These are phyloP conservation scores for Debaryomyces sp. DNA, from an alignment of 1,139 yeast species.

Conservation along the genomic window DNA sequence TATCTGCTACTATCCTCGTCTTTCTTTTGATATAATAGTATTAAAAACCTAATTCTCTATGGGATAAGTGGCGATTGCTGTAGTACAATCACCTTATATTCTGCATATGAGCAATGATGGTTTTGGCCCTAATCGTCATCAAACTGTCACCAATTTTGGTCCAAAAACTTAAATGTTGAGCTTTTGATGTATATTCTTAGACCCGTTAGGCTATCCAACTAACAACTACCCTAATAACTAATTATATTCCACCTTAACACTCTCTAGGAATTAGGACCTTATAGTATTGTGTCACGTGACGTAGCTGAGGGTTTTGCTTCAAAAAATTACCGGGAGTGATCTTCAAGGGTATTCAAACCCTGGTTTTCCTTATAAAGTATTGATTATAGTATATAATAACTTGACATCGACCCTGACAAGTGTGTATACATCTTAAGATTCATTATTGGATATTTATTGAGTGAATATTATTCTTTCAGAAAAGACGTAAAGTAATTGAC, in stretches of 20 bases:
- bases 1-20: background rate
- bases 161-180: background rate
- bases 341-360: background rate
- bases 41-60: background rate
- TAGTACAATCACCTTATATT: background rate
- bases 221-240: background rate
- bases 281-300: background rate
- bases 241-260: background rate
- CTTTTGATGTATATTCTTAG: too few relatives aligned
- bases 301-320: background rate
- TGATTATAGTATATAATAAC: background rate
- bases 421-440: background rate
- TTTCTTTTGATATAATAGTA: background rate
- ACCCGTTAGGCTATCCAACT: background rate
- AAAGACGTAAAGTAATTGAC: background rate
- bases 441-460: background rate
- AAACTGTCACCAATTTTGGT: background rate
- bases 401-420: background rate
- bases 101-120: background rate
- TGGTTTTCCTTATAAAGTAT: background rate
- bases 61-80: background rate
- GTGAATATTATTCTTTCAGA: background rate
- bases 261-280: background rate
- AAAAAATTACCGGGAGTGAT: background rate
- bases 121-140: background rate